Evolutionary conservation across 805 yeast species (phyloP), one percentile per base, ranked within the genome.

Genomic region (Kluyveromyces siamensis): DNA sequence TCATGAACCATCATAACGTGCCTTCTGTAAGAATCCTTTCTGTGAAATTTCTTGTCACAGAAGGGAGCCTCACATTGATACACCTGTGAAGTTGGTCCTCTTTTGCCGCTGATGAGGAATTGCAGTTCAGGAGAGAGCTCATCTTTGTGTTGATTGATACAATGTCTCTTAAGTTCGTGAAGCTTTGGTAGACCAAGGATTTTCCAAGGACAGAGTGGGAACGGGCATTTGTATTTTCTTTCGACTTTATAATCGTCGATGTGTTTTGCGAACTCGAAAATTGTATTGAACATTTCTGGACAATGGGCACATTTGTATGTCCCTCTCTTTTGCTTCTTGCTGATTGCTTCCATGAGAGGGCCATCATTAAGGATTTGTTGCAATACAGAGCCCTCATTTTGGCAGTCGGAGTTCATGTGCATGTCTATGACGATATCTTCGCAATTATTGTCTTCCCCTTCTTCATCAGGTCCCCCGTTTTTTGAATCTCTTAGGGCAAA

Each of bases 1-100:
- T 63, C 55, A 56, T 79, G 83, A 13, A 77, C 81, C 50, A 79
- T 65, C 45, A 71, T 70, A 27, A 68, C 68, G 55, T 80, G 86
- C 53, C 84, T 69, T 40, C 68, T 71, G 48, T 73, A 67, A 1
- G 83, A 74, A 58, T 80, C 84, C 47, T 71, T 72, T 45, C 84
- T 64, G 51, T 72, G 72, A 55, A 80, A 79, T 8, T 55, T 57
- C 52, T 74, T 76, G 9, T 69, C 72, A 54, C 85, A 80, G 45
- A 58, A 57, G 3, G 59, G 55, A 41, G 62, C 55, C 0, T 63
- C 52, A 49, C 75, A 72, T 2, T 41, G 45, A 37, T 41, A 41
- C 11, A 41, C 45, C 5, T 51, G 40, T 10, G 60, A 50, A n/a
- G 60, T 54, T n/a, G 66, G 65, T 41, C 56, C 59, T 38, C 63